Evolutionary conservation across 2,329 filamentous ascomycete genomes (phyloP).

Genomic region (Fusarium oxysporum): DNA sequence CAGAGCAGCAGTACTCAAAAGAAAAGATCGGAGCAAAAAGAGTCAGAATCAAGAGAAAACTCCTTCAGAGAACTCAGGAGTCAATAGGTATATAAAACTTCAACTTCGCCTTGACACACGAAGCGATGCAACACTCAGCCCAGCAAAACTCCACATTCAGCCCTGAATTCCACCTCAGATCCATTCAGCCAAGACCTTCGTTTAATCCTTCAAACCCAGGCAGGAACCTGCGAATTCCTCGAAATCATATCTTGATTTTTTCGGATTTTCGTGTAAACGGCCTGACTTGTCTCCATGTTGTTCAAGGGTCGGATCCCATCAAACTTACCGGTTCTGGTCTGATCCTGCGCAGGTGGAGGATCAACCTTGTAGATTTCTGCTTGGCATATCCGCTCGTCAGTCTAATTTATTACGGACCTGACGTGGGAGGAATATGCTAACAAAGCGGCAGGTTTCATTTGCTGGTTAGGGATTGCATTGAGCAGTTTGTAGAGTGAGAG

Average conservation of each 20-base stretch:
- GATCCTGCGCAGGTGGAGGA: not conserved
- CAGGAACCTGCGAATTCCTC: not conserved
- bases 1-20: not conserved
- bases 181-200: not conserved
- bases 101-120: not conserved
- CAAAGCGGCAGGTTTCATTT: not conserved
- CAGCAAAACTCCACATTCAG: not conserved
- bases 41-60: not conserved
- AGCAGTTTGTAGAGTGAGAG: not conserved
- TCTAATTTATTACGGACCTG: not conserved
- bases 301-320: not conserved
- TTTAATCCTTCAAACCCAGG: not conserved
- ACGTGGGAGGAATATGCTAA: not conserved
- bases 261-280: not conserved
- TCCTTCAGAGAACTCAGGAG: not conserved
- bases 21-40: not conserved
- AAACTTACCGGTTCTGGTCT: not conserved
- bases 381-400: not conserved
- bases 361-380: not conserved
- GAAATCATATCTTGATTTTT: not conserved
- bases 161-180: not conserved
- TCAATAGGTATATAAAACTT: not conserved
- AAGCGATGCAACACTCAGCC: not conserved
- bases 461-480: not conserved
- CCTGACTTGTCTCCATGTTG: not conserved